Evolutionary conservation across 225 moss, liverwort and hornwort species (phyloP), one percentile per base, ranked within the genome.

Genomic region (Physcomitrellopsis africana): DNA sequence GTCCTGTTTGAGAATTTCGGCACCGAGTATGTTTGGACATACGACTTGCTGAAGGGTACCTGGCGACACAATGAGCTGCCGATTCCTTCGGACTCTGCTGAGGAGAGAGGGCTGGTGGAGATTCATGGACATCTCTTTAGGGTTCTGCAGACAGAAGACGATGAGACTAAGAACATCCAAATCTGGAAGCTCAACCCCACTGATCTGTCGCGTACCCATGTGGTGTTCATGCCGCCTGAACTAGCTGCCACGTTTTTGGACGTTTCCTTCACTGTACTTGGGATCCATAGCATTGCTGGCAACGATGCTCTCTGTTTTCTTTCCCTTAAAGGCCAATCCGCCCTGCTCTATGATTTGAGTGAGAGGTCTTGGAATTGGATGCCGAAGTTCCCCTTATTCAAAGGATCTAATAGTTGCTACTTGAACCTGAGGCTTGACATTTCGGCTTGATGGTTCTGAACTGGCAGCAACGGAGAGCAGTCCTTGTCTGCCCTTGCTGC

Each of bases 381-480:
- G 70, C 70, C 70, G 43, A 70, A 70, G 56, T 70, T 70, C 44
- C 70, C 70, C 11, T 70, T 70, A 43, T 71, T 71, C 45, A 71
- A 59, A 59, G 70, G 70, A 19, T 71, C 58, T 10, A 71, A 71
- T 71, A 71, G 44, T 58, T 71, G 70, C 58, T 71, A 58, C 15
- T 71, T 71, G 70, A 44, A 71, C 59, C 58, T 59, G 19, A 71
- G 70, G 70, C 70, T 59, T 71, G 70, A 71, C 70, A 59, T 71
- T 22, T 71, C 70, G 10, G 57, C 70, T 44, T 71, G 58, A 43
- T 13, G 51, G 0, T 37, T 37, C 32, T 37, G 32, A 37, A 37
- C 32, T 37, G 7, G 32, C 32, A 37, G 32, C 32, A 37, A 37
- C 32, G 7, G 32, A 4, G 7, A 37, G 32, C 4, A 37, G 32